Conservation (phyloP, 148 eudicot species). For the Amaranthus cruentus region DNA sequence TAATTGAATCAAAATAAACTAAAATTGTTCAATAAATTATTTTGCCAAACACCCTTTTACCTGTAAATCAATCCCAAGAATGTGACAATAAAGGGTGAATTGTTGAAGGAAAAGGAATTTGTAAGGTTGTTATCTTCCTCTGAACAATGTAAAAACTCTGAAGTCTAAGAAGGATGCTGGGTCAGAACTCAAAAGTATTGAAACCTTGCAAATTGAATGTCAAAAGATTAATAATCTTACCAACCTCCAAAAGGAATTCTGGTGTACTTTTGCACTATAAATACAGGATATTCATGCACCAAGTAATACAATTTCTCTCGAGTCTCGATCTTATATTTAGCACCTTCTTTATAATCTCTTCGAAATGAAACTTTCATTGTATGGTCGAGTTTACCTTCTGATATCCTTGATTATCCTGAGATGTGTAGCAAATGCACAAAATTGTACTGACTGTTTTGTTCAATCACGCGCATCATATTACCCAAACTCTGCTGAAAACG, state of each 20-base stretch:
- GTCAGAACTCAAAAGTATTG: slow-evolving; percentile 3
- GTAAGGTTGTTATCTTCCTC: background rate
- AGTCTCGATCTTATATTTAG: slow-evolving; percentile 13
- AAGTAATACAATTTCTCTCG: slow-evolving; percentile 2
- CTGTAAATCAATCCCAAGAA: no score
- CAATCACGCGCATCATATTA: slow-evolving; percentile 61
- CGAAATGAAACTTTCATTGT: slow-evolving; percentile 34
- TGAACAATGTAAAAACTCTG: background rate
- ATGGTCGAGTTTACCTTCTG: slow-evolving; percentile 13
- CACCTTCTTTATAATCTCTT: background rate
- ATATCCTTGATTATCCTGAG: slow-evolving; percentile 26
- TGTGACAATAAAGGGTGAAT: slow-evolving; percentile 5
- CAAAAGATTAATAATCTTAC: background rate
- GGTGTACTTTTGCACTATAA: slow-evolving; percentile 12
- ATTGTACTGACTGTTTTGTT: slow-evolving; percentile 48
- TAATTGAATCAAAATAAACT: no score
- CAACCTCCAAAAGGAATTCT: background rate
- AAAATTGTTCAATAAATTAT: no score
- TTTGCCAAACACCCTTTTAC: no score
- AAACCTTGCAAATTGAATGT: background rate
- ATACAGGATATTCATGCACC: slow-evolving; percentile 9
- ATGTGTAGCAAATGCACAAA: slow-evolving; percentile 37
- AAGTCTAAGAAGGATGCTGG: slow-evolving; percentile 15
- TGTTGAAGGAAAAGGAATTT: slow-evolving; percentile 5
- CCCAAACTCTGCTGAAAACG: slow-evolving; percentile 47